Percentiles rank a stretch among this genome's conserved stretches.
phyloP scores from a whole-genome alignment of 495 filamentous ascomycete genomes.

The Neurospora sublineolata region DNA sequence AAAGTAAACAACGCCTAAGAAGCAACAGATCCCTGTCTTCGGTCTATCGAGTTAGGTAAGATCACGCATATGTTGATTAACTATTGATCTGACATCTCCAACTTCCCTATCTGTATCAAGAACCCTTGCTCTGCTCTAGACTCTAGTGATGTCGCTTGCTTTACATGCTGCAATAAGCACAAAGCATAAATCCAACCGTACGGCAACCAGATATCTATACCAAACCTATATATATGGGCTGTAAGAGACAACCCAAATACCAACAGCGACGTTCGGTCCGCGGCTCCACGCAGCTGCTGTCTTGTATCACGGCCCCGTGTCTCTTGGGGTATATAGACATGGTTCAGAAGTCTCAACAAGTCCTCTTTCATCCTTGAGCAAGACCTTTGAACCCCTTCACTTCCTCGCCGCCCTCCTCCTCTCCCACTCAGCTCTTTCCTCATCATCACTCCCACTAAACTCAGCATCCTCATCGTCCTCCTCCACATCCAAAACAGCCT shows the following conservation, averaged over 20 bases:
- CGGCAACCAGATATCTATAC: not conserved
- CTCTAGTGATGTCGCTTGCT: not conserved
- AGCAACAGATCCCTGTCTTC: not conserved
- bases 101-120: not conserved
- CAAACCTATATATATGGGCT: not conserved
- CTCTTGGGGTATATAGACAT: not conserved
- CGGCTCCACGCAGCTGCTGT: not conserved
- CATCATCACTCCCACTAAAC: slow-evolving; percentile 42
- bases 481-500: slow-evolving; percentile 11
- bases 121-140: not conserved
- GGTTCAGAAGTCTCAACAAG: not conserved
- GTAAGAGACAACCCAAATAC: not conserved
- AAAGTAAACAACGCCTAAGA: not conserved
- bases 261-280: not conserved
- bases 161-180: not conserved
- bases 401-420: slow-evolving; percentile 26
- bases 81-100: not conserved
- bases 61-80: not conserved
- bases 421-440: slow-evolving; percentile 42
- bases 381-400: not conserved
- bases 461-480: slow-evolving; percentile 37
- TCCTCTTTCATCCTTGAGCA: not conserved
- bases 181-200: not conserved
- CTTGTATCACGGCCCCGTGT: not conserved
- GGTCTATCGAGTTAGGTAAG: not conserved